These are phyloP conservation scores for Ogataea parapolymorpha DNA, from an alignment of 805 yeast genomes.

Conservation along the genomic window DNA sequence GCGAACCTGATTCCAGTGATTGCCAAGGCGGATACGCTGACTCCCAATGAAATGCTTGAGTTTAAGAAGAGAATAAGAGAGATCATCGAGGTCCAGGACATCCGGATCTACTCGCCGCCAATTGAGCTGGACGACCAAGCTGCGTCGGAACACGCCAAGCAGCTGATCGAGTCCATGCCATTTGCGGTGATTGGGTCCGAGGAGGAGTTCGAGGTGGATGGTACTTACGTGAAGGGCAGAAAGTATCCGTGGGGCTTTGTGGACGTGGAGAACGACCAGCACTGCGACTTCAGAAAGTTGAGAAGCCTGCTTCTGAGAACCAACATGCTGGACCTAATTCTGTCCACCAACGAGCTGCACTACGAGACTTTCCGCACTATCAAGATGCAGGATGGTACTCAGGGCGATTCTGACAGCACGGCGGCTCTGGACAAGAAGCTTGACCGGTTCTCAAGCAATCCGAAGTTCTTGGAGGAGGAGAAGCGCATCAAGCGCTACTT, in stretches of 20 bases:
- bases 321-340: constrained; percentile 75
- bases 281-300: constrained; percentile 80
- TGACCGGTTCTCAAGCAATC: constrained; percentile 60
- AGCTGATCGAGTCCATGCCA: constrained; percentile 80
- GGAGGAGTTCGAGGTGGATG: constrained; percentile 63
- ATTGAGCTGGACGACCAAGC: constrained; percentile 72
- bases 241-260: constrained; percentile 89
- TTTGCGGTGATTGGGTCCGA: constrained; percentile 81
- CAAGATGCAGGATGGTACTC: constrained; percentile 49
- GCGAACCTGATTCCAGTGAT: constrained; percentile 88
- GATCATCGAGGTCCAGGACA: constrained; percentile 79
- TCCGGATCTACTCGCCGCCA: constrained; percentile 81
- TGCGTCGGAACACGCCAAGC: constrained; percentile 76
- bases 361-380: constrained; percentile 75
- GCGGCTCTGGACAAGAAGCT: constrained; percentile 25
- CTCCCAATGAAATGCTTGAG: constrained; percentile 61
- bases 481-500: constrained; percentile 89
- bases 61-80: constrained; percentile 78
- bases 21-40: constrained; percentile 83
- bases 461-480: constrained; percentile 95
- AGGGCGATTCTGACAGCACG: constrained; percentile 15
- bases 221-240: constrained; percentile 70
- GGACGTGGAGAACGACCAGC: constrained; percentile 81
- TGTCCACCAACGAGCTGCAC: constrained; percentile 77
- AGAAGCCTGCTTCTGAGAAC: constrained; percentile 78